phyloP scores from a whole-genome alignment of 1,284 basidiomycete species.

The Moniliella sp. region DNA sequence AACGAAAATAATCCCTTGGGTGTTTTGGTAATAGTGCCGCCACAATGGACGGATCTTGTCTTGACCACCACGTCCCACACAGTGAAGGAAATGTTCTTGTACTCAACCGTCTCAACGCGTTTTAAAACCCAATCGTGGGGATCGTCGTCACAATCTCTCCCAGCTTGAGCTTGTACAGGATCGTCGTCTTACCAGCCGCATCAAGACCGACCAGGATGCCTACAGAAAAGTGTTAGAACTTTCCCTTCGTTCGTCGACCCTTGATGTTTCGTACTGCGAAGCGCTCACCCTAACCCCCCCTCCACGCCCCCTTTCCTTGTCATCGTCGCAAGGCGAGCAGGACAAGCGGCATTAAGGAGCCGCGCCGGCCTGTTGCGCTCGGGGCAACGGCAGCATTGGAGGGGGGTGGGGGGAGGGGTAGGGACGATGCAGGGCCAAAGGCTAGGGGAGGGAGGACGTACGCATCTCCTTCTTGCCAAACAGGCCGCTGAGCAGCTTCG shows the following conservation, averaged over 20 bases:
- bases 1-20: slow-evolving; percentile 98
- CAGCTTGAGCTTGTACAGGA: slow-evolving; percentile 39
- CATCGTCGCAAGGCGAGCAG: no score
- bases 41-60: slow-evolving; percentile 95
- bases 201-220: slow-evolving; percentile 58
- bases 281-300: no score
- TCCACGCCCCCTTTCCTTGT: no score
- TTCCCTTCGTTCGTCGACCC: no score
- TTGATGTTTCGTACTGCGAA: no score
- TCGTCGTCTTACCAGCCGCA: slow-evolving; percentile 49
- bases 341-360: no score
- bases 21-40: slow-evolving; percentile 99
- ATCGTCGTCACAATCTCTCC: slow-evolving; percentile 97
- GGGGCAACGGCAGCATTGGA: no score
- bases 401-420: no score
- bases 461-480: slow-evolving; percentile 99
- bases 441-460: no score
- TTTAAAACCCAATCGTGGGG: slow-evolving; percentile 44
- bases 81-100: slow-evolving; percentile 99
- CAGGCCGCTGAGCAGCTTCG: slow-evolving; percentile 57
- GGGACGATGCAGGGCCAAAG: no score
- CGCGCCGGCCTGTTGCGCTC: no score
- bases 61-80: slow-evolving; percentile 99
- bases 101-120: slow-evolving; percentile 98
- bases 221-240: no score